These are phyloP conservation scores for Sinapis alba DNA, from an alignment of 441 rosid genomes.

Conservation along the genomic window DNA sequence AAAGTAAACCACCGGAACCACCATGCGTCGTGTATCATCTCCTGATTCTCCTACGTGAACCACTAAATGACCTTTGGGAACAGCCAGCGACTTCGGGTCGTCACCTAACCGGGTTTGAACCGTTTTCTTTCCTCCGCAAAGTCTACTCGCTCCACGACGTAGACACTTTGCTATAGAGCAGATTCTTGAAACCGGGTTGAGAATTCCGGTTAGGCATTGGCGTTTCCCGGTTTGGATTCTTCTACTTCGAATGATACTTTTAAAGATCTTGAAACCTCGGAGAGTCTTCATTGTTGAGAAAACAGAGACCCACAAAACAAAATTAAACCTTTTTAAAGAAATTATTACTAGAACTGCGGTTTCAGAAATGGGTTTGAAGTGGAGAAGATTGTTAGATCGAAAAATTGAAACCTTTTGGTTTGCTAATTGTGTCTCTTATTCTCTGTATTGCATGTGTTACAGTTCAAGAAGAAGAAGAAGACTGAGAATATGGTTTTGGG, in stretches of 20 bases:
- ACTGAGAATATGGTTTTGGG: constrained; percentile 12
- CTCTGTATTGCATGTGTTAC: not conserved
- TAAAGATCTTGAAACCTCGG: constrained; percentile 61
- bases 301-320: not conserved
- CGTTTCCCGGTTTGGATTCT: constrained; percentile 33
- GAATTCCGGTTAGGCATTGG: constrained; percentile 20
- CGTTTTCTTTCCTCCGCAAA: constrained; percentile 29
- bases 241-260: constrained; percentile 43
- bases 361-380: not conserved
- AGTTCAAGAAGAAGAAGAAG: constrained; percentile 30
- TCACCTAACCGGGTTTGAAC: constrained; percentile 48
- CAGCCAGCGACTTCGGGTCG: constrained; percentile 13
- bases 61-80: constrained; percentile 67
- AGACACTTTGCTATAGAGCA: constrained; percentile 40
- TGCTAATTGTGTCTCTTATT: not conserved
- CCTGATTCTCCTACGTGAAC: constrained; percentile 56
- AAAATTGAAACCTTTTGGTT: constrained; percentile 14
- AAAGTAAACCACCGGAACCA: constrained; percentile 71
- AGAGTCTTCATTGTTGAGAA: constrained; percentile 42
- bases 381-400: not conserved
- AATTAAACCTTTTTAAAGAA: too few relatives aligned
- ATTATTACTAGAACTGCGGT: not conserved
- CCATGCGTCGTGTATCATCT: constrained; percentile 47
- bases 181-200: constrained; percentile 46
- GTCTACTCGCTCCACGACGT: constrained; percentile 43